A percentile compares a stretch with the other conserved stretches of the same genome.
These are phyloP conservation scores for Podospora conica DNA, from an alignment of 495 filamentous ascomycete species.

Conservation along the genomic window DNA sequence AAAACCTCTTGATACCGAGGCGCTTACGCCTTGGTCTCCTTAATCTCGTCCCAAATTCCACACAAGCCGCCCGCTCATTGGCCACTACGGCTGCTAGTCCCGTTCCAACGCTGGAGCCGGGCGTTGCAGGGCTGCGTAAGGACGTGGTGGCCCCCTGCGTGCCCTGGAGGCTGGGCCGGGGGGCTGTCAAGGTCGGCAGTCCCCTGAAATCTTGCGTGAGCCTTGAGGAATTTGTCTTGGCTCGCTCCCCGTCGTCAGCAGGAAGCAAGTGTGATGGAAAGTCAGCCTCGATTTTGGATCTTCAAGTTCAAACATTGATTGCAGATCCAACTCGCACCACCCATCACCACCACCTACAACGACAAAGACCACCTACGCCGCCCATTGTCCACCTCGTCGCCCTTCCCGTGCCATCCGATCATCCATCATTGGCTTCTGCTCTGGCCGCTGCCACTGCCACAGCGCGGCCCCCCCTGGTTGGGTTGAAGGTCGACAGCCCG, in stretches of 20 bases:
- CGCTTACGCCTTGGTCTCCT: too few relatives aligned
- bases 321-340: constrained; percentile 1
- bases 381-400: not conserved
- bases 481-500: constrained; percentile 6
- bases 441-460: not conserved
- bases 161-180: not conserved
- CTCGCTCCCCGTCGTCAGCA: not conserved
- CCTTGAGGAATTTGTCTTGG: not conserved
- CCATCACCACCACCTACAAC: not conserved
- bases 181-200: constrained; percentile 3
- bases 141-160: not conserved
- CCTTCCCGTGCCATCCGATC: not conserved
- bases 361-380: not conserved
- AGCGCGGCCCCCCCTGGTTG: not conserved
- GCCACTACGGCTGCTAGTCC: too few relatives aligned
- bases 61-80: not conserved
- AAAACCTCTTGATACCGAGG: too few relatives aligned
- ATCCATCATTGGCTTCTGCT: constrained; percentile 1
- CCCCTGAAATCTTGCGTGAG: constrained; percentile 10
- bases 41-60: not conserved
- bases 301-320: constrained; percentile 13
- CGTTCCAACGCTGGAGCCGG: too few relatives aligned
- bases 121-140: not conserved
- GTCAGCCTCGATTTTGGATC: constrained; percentile 8
- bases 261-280: not conserved